Evolutionary conservation across 2,329 filamentous ascomycete species (phyloP), one percentile per base, ranked within the genome.

Genomic region (Talaromyces albobiverticillius): DNA sequence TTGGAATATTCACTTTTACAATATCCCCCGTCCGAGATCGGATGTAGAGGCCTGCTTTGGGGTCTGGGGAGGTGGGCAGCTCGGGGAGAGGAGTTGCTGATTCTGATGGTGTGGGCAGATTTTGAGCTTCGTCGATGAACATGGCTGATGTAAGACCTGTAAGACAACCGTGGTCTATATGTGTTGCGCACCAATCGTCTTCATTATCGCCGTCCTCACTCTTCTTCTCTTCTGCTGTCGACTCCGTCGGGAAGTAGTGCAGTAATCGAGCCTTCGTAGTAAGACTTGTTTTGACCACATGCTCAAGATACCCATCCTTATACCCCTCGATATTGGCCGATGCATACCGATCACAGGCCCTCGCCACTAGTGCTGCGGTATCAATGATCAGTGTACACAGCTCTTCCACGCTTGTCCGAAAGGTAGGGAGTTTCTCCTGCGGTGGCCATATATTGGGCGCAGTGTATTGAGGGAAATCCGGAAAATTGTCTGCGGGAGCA

Each of bases 121-220:
- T 64, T 9, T 67, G 68, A 0, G 74, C 73, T 74, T 97, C 93
- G 66, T 97, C 90, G 58, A 97, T 81, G 71, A 95, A 97, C 91
- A 97, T 96, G 61, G 93, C 92, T 2, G 88, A 93, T 0, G 94
- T 99, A 31, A 99, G 79, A 13, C 92, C 93, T 0, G 94, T 99
- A 29, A 99, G 80, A 68, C 93, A 97, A 41, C 94, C 91, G 64
- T 96, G 91, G 71, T 97, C 93, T 54, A 94, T 55, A 57, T 79
- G 76, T 2, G 75, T 79, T 8, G 91, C 89, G 71, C 93, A 99
- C 94, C 94, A 99, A 73, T 95, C 89, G 70, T 96, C 92, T 57
- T 90, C 86, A 54, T 88, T 83, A n/a, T 74, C 57, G 0, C 26
- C 46, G 1, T 57, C 53, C 8, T 51, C 46, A 9, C 43, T 25